Conservation (phyloP, 305 asterid species). For the Fraxinus albicans region DNA sequence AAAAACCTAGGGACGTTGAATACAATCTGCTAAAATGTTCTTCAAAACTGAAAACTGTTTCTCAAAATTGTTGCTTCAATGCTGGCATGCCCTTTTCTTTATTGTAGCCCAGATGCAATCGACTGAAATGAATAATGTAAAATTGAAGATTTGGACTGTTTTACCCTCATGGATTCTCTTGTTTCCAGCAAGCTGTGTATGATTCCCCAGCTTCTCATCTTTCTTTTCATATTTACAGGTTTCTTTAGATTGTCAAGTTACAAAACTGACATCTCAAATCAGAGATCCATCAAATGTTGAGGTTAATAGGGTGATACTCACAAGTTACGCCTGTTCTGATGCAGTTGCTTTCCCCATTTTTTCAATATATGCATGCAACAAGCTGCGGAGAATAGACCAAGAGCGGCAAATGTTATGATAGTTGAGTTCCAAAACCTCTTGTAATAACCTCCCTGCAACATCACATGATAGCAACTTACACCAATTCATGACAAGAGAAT, state of each 20-base stretch:
- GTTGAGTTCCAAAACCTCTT: constrained; percentile 59
- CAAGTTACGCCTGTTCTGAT: constrained; percentile 55
- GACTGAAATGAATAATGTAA: background rate
- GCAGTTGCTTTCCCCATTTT: constrained; percentile 69
- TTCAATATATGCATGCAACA: constrained; percentile 66
- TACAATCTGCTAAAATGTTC: background rate
- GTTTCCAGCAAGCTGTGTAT: background rate
- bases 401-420: constrained; percentile 44
- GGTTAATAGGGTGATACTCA: constrained; percentile 30
- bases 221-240: background rate
- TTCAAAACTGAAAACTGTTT: background rate
- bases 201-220: background rate
- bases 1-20: background rate
- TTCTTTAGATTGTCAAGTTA: background rate
- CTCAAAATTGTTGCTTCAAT: background rate
- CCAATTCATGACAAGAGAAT: background rate
- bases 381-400: constrained; percentile 71
- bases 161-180: background rate
- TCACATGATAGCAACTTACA: constrained; percentile 7
- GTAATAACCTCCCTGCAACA: constrained; percentile 66
- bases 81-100: background rate
- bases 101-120: background rate
- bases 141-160: background rate
- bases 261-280: background rate
- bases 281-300: background rate